Base-by-base conservation (phyloP, 495 filamentous ascomycete species). In the Glutinoglossum americanum region DNA sequence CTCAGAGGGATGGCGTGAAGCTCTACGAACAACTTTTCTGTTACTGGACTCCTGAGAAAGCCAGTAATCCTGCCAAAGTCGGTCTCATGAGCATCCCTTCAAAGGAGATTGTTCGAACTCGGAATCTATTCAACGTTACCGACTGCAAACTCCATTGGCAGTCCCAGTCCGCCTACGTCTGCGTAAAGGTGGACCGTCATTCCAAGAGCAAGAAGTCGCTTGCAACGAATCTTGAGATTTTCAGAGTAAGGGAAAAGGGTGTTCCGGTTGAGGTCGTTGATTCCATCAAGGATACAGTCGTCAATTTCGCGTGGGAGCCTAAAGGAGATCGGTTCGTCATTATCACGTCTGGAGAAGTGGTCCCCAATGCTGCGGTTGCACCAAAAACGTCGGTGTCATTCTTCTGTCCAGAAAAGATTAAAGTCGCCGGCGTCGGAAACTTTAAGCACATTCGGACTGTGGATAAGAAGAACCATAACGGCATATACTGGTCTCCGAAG, bases 221-320 rank as follows among this genome's bases (percentile, higher is more conserved):
- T 63, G 90, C 88, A 37, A 98, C 92, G 54, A 97, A 93, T 60
- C 79, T 98, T 33, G 92, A 98, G 69, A 97, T 98, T 67, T 98
- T 98, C 83, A 84, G 92, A 44, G 80, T 98, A 49, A 79, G 77
- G 60, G 92, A 98, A 71, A 96, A 96, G 76, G 88, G 92, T 54
- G 92, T 98, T 2, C 92, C 92, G 6, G 90, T 98, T 56, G 92
- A 98, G 69, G 92, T 98, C 48, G 87, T 98, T 48, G 92, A 98
- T 66, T 84, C 84, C 39, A 84, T 97, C 67, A 95, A 95, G 71
- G 90, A 95, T 66, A 94, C 88, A 0, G 93, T 98, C 57, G 90
- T 96, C 69, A 98, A 98, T 74, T 98, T 98, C 63, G 85, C 92
- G 7, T 98, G 92, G 92, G 92, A 98, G 65, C 92, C 92, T 41